Percentiles rank a stretch among this genome's conserved stretches.
Evolutionary conservation across 495 filamentous ascomycete species (phyloP).

Genomic region (Hypomontagnella submonticulosa): DNA sequence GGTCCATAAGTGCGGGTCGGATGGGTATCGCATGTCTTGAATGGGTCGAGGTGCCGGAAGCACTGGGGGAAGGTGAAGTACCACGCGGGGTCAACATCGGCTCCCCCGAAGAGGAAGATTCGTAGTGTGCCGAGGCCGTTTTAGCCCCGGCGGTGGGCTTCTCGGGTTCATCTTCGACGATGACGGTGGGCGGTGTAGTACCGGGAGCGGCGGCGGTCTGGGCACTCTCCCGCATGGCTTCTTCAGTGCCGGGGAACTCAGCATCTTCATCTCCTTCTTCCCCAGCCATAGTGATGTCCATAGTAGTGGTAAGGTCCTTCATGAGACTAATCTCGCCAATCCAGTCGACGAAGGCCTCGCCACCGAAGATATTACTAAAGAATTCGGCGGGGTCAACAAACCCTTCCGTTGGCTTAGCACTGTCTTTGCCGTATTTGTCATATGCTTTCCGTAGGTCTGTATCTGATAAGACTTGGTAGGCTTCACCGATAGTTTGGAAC

Average conservation of each 20-base stretch:
- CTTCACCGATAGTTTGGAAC: constrained; percentile 96
- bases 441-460: constrained; percentile 87
- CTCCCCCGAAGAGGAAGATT: constrained; percentile 34
- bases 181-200: constrained; percentile 49
- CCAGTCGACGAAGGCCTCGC: constrained; percentile 91
- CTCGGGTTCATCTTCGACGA: constrained; percentile 58
- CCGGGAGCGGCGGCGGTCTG: constrained; percentile 46
- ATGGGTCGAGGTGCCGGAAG: constrained; percentile 62
- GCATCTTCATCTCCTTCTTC: constrained; percentile 72
- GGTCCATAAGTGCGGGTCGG: constrained; percentile 88
- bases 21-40: constrained; percentile 67
- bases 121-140: constrained; percentile 32
- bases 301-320: constrained; percentile 88
- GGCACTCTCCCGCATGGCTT: constrained; percentile 59
- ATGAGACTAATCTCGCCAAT: constrained; percentile 93
- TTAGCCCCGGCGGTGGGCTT: constrained; percentile 30
- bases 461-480: constrained; percentile 96
- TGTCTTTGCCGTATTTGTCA: constrained; percentile 96
- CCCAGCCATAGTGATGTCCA: constrained; percentile 87
- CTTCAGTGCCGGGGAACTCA: constrained; percentile 47
- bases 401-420: constrained; percentile 84
- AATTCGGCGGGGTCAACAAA: constrained; percentile 98
- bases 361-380: constrained; percentile 98
- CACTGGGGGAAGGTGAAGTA: constrained; percentile 59
- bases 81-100: constrained; percentile 44